Percentiles rank a stretch among this genome's conserved stretches.
Evolutionary conservation across 129 eudicot genomes (phyloP).

Genomic region (Flaveria linearis): DNA sequence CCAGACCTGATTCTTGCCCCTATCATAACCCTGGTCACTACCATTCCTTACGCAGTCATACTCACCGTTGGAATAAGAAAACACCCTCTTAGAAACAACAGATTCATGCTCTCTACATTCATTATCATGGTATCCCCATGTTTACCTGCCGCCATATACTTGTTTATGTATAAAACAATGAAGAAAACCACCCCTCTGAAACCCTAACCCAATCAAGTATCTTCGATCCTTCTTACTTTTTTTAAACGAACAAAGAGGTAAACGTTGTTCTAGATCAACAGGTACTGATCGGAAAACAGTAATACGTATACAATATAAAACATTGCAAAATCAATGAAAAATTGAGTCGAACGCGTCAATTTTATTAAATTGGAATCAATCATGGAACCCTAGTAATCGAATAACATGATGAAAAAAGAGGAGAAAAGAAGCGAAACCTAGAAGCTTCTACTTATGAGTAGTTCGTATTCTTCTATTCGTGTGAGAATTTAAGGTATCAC

Average conservation of each 20-base stretch:
- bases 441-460: neutral
- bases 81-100: neutral
- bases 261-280: slow-evolving; percentile 23
- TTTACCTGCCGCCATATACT: slow-evolving; percentile 79
- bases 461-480: slow-evolving; percentile 3
- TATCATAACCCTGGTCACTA: slow-evolving; percentile 38
- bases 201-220: slow-evolving; percentile 36
- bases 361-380: slow-evolving; percentile 11
- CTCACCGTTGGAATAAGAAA: too few relatives aligned
- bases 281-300: slow-evolving; percentile 26
- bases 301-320: neutral
- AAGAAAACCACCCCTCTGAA: slow-evolving; percentile 17
- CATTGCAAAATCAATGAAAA: neutral
- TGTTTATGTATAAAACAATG: slow-evolving; percentile 26
- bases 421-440: neutral
- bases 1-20: slow-evolving; percentile 29
- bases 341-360: neutral
- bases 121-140: slow-evolving; percentile 53
- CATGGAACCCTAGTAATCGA: slow-evolving; percentile 45
- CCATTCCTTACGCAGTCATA: slow-evolving; percentile 37
- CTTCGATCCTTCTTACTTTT: neutral
- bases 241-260: neutral
- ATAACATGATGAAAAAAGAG: neutral
- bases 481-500: neutral
- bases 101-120: slow-evolving; percentile 51